A percentile compares a stretch with the other conserved stretches of the same genome.
Evolutionary conservation across 2,329 filamentous ascomycete genomes (phyloP).

Genomic region (Cytospora piceae): DNA sequence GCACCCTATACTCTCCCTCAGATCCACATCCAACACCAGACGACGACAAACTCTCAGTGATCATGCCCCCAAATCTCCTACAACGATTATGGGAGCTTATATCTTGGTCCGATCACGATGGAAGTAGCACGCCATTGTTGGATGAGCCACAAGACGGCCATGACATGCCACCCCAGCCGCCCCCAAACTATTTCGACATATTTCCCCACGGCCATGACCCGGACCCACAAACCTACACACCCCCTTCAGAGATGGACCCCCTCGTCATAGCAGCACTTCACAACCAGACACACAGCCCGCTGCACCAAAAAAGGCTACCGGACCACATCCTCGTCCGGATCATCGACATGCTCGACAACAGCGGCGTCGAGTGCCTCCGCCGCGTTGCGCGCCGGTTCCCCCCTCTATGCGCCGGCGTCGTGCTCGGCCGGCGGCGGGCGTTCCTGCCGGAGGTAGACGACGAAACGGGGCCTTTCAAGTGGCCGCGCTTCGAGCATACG

Average conservation of each 20-base stretch:
- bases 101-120: neutral
- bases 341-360: conserved; percentile 5
- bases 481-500: neutral
- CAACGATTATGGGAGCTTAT: neutral
- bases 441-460: neutral
- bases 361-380: conserved; percentile 12
- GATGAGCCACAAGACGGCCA: neutral
- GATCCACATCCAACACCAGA: too few relatives aligned
- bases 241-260: neutral
- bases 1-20: too few relatives aligned
- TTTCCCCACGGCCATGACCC: neutral
- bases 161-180: neutral
- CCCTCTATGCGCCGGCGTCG: neutral
- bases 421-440: neutral
- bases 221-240: neutral
- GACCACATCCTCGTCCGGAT: neutral
- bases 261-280: conserved; percentile 3
- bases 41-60: neutral
- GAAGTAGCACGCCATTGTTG: neutral
- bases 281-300: neutral
- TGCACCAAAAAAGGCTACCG: conserved; percentile 4
- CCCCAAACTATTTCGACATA: neutral
- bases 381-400: conserved; percentile 5
- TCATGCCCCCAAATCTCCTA: neutral
- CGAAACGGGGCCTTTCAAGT: neutral